Conservation (phyloP, 2,329 filamentous ascomycete genomes). For the Tolypocladium ophioglossoides region DNA sequence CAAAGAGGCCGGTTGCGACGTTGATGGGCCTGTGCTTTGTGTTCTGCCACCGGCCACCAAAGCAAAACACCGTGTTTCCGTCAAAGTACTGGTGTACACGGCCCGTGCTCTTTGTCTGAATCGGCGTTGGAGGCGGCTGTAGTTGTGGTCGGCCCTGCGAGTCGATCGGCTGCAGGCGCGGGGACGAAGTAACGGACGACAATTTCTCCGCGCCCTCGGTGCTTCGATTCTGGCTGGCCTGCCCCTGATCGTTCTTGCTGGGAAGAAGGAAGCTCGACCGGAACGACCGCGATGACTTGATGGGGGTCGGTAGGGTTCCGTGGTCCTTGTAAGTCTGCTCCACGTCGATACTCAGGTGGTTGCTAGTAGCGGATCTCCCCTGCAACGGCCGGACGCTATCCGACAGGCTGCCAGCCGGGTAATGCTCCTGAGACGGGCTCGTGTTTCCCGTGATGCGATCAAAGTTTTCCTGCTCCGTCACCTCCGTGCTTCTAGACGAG, state of each 20-base stretch:
- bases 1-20: slow-evolving; percentile 68
- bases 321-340: slow-evolving; percentile 46
- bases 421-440: slow-evolving; percentile 55
- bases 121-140: slow-evolving; percentile 21
- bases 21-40: slow-evolving; percentile 82
- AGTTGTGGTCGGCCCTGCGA: slow-evolving; percentile 11
- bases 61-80: slow-evolving; percentile 85
- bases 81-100: slow-evolving; percentile 88
- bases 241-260: slow-evolving; percentile 38
- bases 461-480: slow-evolving; percentile 62
- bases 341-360: slow-evolving; percentile 46
- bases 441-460: slow-evolving; percentile 65
- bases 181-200: slow-evolving; percentile 70
- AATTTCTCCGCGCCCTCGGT: slow-evolving; percentile 68
- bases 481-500: slow-evolving; percentile 69
- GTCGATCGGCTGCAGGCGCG: slow-evolving; percentile 45
- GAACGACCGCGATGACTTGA: slow-evolving; percentile 67
- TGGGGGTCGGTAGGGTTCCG: slow-evolving; percentile 44
- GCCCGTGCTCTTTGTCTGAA: slow-evolving; percentile 26
- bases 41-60: slow-evolving; percentile 80
- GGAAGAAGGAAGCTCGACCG: slow-evolving; percentile 63
- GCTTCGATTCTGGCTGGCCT: slow-evolving; percentile 41
- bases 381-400: slow-evolving; percentile 75
- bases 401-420: slow-evolving; percentile 50
- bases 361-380: slow-evolving; percentile 21